A percentile compares a stretch with the other conserved stretches of the same genome.
These are phyloP conservation scores for Gentiana straminea DNA, from an alignment of 257 asterid genomes.

Conservation along the genomic window DNA sequence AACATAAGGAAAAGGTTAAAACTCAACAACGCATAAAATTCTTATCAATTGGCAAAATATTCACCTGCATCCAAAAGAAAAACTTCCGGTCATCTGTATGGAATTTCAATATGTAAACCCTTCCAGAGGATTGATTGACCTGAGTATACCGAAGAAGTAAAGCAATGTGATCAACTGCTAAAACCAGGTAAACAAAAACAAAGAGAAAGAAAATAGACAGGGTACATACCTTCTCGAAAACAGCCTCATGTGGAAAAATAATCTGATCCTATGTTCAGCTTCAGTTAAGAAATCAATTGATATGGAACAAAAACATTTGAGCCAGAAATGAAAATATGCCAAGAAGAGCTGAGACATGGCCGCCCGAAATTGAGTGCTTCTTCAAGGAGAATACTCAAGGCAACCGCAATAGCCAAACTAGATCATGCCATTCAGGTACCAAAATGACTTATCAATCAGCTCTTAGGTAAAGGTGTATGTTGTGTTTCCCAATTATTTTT, in stretches of 20 bases:
- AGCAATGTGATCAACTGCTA: constrained; percentile 7
- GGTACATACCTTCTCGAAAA: constrained; percentile 61
- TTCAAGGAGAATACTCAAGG: not conserved
- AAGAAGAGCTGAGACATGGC: not conserved
- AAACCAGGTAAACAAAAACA: not conserved
- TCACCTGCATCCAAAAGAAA: constrained; percentile 98
- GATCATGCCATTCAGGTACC: too few species aligned
- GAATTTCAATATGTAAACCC: constrained; percentile 86
- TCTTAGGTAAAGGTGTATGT: too few species aligned
- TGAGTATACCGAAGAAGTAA: constrained; percentile 21
- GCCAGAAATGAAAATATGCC: not conserved
- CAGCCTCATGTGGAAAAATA: constrained; percentile 82
- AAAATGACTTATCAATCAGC: too few species aligned
- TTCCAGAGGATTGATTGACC: constrained; percentile 86
- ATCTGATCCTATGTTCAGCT: constrained; percentile 68
- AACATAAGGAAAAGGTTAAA: constrained; percentile 21
- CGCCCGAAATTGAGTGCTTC: not conserved
- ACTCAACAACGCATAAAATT: not conserved
- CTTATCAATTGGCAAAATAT: not conserved
- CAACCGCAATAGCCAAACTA: too few species aligned
- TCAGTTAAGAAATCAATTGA: constrained; percentile 38
- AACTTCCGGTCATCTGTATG: constrained; percentile 80
- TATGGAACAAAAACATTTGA: constrained; percentile 1
- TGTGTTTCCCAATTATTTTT: too few species aligned
- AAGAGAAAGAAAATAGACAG: not conserved